Evolutionary conservation across 805 yeast genomes (phyloP), one percentile per base, ranked within the genome.

Genomic region (Ogataea philodendri): DNA sequence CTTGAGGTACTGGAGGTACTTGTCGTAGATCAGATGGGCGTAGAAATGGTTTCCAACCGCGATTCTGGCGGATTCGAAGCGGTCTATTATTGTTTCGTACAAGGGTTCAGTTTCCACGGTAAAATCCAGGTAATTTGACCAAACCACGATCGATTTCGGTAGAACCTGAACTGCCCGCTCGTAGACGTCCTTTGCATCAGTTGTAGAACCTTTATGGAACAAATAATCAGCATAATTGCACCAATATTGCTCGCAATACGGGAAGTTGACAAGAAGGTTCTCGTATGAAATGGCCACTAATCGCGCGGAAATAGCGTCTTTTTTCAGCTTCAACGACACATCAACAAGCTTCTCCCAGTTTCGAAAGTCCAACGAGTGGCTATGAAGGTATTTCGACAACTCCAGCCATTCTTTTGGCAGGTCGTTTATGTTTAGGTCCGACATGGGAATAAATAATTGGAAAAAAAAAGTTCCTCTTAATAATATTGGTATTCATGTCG

Each of bases 211-310:
- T 19, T 74, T 50, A 20, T 55, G 58, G 44, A 66, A 71, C 44
- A 69, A 70, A 65, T 69, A 60, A 3, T 56, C 49, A 0, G 82
- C 81, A 51, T 60, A 76, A 23, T 69, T 62, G n/a, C 74, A 57
- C 84, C 84, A 79, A 47, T 74, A 74, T 28, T 71, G 72, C 42
- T 70, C 75, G 19, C 70, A 54, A 5, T 60, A 52, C 0, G 85
- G 84, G 46, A 57, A 78, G 30, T 65, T 63, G 1, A 54, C 52
- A 10, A 78, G 58, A 9, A 77, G 51, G 24, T 68, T 63, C 27
- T 62, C 62, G 44, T 68, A 74, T 2, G 72, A 52, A 3, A 57
- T 41, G 27, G 70, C 48, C 22, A 76, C 49, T 7, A 64, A 39
- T 14, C 59, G 51, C 6, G 66, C 43, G 27, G 63, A 57, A 6